Conservation (phyloP, 345 rosid genomes). For the Noccaea caerulescens region DNA sequence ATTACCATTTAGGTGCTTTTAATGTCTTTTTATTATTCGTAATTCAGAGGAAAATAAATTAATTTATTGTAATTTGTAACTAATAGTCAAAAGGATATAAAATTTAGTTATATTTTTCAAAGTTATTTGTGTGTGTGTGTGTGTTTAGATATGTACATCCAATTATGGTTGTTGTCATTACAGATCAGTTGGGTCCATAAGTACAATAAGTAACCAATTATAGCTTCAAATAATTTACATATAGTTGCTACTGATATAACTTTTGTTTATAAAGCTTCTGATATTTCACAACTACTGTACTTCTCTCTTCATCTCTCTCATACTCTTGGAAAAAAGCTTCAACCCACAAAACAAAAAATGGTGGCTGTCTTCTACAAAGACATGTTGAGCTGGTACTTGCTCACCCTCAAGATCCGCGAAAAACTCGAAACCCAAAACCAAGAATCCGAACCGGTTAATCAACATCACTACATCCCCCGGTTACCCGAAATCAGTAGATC, state of each 20-base stretch:
- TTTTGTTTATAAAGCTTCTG: not conserved
- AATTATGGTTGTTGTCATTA: conserved; percentile 37
- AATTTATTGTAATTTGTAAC: no score
- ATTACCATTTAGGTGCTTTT: not conserved
- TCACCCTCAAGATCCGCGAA: conserved; percentile 44
- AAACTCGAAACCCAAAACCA: conserved; percentile 36
- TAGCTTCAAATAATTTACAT: conserved; percentile 28
- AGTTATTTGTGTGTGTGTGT: not conserved
- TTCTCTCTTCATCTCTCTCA: conserved; percentile 13
- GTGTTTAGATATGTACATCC: conserved; percentile 5
- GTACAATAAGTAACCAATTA: conserved; percentile 29
- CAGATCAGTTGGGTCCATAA: conserved; percentile 43
- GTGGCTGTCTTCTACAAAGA: conserved; percentile 49
- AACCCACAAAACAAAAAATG: conserved; percentile 22
- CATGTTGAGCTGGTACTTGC: conserved; percentile 47
- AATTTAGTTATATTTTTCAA: not conserved
- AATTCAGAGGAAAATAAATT: not conserved
- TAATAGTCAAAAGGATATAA: no score
- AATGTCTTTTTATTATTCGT: not conserved
- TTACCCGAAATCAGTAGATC: conserved; percentile 23
- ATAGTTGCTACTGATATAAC: not conserved
- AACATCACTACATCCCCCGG: not conserved
- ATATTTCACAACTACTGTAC: conserved; percentile 8
- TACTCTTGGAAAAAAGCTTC: conserved; percentile 23
- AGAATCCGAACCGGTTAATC: conserved; percentile 12